Base-by-base conservation (phyloP, 768 basidiomycete species). In the Lyophyllum decastes region DNA sequence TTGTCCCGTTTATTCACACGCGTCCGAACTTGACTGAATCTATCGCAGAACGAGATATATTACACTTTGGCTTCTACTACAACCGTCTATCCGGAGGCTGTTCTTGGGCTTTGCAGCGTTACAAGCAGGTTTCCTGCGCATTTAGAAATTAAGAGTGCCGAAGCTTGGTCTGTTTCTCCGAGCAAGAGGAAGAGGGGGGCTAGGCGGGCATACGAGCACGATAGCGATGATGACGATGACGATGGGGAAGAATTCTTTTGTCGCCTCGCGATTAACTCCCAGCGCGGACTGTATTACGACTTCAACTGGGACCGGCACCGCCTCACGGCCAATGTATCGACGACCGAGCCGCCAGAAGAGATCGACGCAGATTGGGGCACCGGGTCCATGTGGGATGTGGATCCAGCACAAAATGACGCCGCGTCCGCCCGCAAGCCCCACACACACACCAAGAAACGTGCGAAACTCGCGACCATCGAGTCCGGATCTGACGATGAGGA, bases 41-140 rank as follows among this genome's bases (percentile, higher is more conserved):
- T 27, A 25, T n/a, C 11, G 12, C 60, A 92, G 91, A 88, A 90
- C 61, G 91, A 93, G 70, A 79, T 92, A 7, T 92, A 90, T 63
- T 89, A 88, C 49, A 82, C 84, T 9, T 70, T 89, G 22, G 61
- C 75, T 30, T 76, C 78, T 4, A 76, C 73, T 43, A 82, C 75
- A 22, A 73, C 81, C 40, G 63, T 89, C 16, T 72, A 76, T 14
- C 81, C 88, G 5, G 75, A 78, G 16, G 73, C 76, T 44, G 77
- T 92, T 41, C 64, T 84, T 19, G 73, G 76, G 11, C 80, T 68
- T 52, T 90, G 89, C 65, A 70, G 67, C 12, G 78, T 89, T 26
- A 69, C 77, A 19, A 71, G 75, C 49, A 57, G 57, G 38, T 58
- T 58, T 10, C 67, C 71, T 2, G 54, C 47, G 26, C 46, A 44